These are phyloP conservation scores for Phytophthora vignae DNA, from an alignment of 352 stramenopile genomes.

Conservation along the genomic window DNA sequence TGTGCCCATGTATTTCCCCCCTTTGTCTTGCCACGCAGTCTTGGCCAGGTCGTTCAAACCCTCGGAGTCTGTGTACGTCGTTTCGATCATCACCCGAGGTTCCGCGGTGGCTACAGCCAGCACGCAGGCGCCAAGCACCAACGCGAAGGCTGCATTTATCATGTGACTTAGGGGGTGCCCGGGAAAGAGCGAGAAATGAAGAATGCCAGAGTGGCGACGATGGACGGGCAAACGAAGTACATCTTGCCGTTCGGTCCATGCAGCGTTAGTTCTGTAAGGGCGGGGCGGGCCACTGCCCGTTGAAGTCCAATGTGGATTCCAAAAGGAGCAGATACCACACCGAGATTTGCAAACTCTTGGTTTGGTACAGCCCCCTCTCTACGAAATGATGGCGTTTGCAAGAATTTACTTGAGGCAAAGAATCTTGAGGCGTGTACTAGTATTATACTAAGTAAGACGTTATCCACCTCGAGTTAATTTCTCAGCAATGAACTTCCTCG, in stretches of 20 bases:
- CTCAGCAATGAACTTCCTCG: too few relatives aligned
- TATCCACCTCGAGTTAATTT: not conserved
- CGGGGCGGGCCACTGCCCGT: conserved; percentile 3
- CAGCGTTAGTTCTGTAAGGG: conserved; percentile 26
- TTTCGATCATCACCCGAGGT: conserved; percentile 39
- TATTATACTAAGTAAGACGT: not conserved
- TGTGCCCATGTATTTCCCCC: conserved; percentile 48
- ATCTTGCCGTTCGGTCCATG: conserved; percentile 24
- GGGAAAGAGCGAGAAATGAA: conserved; percentile 16
- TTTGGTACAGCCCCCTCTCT: not conserved
- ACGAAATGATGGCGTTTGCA: not conserved
- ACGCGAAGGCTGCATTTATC: conserved; percentile 23
- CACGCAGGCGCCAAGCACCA: conserved; percentile 18
- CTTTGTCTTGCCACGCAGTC: conserved; percentile 19
- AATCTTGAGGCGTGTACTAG: not conserved
- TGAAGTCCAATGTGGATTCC: not conserved
- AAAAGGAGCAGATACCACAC: conserved; percentile 8
- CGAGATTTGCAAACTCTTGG: conserved; percentile 19
- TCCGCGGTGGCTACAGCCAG: conserved; percentile 22
- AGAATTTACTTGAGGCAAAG: not conserved
- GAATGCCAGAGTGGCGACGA: conserved; percentile 15
- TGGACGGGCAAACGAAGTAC: conserved; percentile 4
- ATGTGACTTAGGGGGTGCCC: not conserved
- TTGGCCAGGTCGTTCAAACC: conserved; percentile 42
- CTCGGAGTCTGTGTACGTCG: conserved; percentile 36